phyloP scores from a whole-genome alignment of 768 basidiomycete genomes.

The Collybia sp. region DNA sequence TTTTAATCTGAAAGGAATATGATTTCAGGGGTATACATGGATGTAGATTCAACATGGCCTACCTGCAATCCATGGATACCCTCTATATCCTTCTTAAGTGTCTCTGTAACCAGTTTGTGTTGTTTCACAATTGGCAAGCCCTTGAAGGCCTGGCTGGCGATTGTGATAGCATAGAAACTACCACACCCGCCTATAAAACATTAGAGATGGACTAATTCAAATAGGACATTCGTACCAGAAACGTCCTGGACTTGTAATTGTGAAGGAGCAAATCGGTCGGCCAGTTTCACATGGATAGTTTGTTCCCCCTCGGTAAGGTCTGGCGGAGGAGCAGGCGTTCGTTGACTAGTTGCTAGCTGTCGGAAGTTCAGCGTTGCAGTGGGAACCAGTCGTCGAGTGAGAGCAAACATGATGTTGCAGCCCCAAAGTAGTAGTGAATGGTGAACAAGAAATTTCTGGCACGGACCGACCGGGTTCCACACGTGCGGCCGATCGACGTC shows the following conservation, averaged over 20 bases:
- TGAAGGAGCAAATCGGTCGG: slow-evolving; percentile 70
- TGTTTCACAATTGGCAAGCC: slow-evolving; percentile 89
- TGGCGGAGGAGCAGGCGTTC: slow-evolving; percentile 11
- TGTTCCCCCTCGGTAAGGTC: slow-evolving; percentile 58
- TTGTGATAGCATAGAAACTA: slow-evolving; percentile 91
- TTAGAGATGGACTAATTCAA: slow-evolving; percentile 2
- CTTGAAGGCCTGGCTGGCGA: slow-evolving; percentile 81
- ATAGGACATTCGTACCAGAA: slow-evolving; percentile 56
- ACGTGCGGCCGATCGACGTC: too few relatives aligned
- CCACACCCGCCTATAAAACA: slow-evolving; percentile 83
- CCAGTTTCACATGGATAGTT: slow-evolving; percentile 68
- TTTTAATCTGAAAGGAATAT: slow-evolving; percentile 18
- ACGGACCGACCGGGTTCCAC: too few relatives aligned
- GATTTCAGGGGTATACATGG: neutral
- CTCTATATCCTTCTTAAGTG: slow-evolving; percentile 84
- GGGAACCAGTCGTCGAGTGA: neutral
- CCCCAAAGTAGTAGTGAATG: too few relatives aligned
- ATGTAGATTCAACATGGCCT: slow-evolving; percentile 14
- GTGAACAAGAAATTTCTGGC: too few relatives aligned
- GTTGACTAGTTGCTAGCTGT: slow-evolving; percentile 11
- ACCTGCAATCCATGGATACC: slow-evolving; percentile 95
- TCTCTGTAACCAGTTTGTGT: slow-evolving; percentile 84
- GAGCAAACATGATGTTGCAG: neutral
- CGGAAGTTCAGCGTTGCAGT: neutral
- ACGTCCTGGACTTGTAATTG: slow-evolving; percentile 87